Percentiles rank a stretch among this genome's conserved stretches.
Evolutionary conservation across 345 rosid genomes (phyloP).

Genomic region (Boechera retrofracta): DNA sequence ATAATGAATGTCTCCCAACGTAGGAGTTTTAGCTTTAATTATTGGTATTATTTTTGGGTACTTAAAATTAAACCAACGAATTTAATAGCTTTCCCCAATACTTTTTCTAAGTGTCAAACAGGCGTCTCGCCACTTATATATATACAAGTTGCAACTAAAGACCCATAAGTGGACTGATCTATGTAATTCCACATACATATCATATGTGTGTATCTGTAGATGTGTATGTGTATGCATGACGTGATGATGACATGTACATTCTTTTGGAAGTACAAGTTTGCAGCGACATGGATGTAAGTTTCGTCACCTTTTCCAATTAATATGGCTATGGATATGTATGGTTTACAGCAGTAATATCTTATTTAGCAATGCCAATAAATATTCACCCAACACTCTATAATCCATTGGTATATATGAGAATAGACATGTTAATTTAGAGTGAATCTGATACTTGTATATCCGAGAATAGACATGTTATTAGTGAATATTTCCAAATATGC

Average conservation of each 20-base stretch:
- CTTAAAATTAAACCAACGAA: not conserved
- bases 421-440: no score
- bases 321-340: slow-evolving; percentile 12
- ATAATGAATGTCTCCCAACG: slow-evolving; percentile 2
- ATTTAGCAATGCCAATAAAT: not conserved
- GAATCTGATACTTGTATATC: no score
- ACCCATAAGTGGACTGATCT: slow-evolving; percentile 38
- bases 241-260: slow-evolving; percentile 41
- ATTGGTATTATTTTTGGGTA: slow-evolving; percentile 6
- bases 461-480: no score
- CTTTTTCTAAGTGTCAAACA: slow-evolving; percentile 27
- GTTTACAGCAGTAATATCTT: not conserved
- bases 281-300: slow-evolving; percentile 34
- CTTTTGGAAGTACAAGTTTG: slow-evolving; percentile 31
- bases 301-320: slow-evolving; percentile 25
- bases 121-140: slow-evolving; percentile 37
- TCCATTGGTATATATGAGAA: no score
- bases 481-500: no score
- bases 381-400: not conserved
- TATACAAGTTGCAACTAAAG: slow-evolving; percentile 15
- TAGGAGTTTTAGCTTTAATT: not conserved
- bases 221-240: slow-evolving; percentile 41
- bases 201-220: not conserved
- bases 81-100: not conserved
- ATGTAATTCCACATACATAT: slow-evolving; percentile 2